Percentiles rank a stretch among this genome's conserved stretches.
Conservation (phyloP, 805 yeast species). For the Candida multigemmis region DNA sequence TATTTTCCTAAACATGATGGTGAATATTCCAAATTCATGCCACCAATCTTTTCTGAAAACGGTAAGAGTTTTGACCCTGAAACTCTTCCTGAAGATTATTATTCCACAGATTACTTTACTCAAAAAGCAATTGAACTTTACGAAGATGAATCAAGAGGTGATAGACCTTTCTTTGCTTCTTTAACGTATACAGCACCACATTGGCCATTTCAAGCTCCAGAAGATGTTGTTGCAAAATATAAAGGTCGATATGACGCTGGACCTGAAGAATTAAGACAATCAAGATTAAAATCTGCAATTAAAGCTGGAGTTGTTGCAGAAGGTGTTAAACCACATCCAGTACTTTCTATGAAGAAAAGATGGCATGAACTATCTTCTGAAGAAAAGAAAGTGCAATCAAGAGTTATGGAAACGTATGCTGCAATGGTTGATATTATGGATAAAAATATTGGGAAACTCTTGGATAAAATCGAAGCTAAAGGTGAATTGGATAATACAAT, state of each 20-base stretch:
- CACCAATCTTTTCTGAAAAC: conserved; percentile 31
- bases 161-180: conserved; percentile 45
- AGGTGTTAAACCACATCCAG: conserved; percentile 34
- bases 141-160: conserved; percentile 15
- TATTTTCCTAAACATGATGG: conserved; percentile 27
- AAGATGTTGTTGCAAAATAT: conserved; percentile 36
- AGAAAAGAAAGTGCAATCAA: conserved; percentile 26
- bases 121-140: conserved; percentile 30
- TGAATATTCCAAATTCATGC: conserved; percentile 24
- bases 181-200: conserved; percentile 59
- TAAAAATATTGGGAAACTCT: conserved; percentile 39
- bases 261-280: conserved; percentile 32
- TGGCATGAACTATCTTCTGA: conserved; percentile 35
- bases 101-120: conserved; percentile 37
- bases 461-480: conserved; percentile 28
- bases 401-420: conserved; percentile 51
- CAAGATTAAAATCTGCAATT: conserved; percentile 29
- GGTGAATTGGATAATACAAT: conserved; percentile 47
- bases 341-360: conserved; percentile 29
- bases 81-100: conserved; percentile 37
- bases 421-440: conserved; percentile 56
- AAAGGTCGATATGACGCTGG: conserved; percentile 40
- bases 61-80: conserved; percentile 26
- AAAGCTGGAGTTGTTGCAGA: conserved; percentile 39
- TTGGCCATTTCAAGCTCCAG: conserved; percentile 60